Conservation (phyloP, 495 filamentous ascomycete species). For the Beverwykella pulmonaria region DNA sequence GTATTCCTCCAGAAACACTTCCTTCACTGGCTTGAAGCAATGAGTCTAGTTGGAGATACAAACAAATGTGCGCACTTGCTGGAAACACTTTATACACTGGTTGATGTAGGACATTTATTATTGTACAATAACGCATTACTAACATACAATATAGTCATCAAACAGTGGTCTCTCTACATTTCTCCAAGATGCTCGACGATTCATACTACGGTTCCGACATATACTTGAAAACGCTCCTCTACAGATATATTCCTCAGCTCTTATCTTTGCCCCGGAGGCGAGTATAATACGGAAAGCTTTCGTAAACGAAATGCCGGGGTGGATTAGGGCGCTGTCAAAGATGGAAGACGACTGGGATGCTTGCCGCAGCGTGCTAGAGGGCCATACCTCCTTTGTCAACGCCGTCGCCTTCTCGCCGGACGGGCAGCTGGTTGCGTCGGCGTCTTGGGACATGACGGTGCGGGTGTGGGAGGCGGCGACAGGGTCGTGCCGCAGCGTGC, state of each 20-base stretch:
- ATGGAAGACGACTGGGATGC: slow-evolving; percentile 23
- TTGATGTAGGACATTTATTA: background rate
- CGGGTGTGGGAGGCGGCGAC: too few relatives aligned
- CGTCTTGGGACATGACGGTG: too few relatives aligned
- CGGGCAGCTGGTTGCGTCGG: too few relatives aligned
- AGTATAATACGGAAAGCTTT: slow-evolving; percentile 23
- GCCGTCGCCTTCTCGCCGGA: slow-evolving; percentile 24
- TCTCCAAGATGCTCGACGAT: slow-evolving; percentile 47
- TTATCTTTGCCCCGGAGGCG: slow-evolving; percentile 51
- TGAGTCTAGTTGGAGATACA: slow-evolving; percentile 41
- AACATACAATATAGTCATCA: slow-evolving; percentile 7
- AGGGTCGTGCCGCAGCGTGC: too few relatives aligned
- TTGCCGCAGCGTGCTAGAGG: slow-evolving; percentile 27
- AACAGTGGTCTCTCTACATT: slow-evolving; percentile 30
- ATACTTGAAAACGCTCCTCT: slow-evolving; percentile 41
- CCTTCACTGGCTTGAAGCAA: too few relatives aligned
- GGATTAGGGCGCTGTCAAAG: slow-evolving; percentile 13
- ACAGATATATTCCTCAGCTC: slow-evolving; percentile 42
- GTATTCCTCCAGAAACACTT: slow-evolving; percentile 47
- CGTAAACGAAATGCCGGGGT: slow-evolving; percentile 1
- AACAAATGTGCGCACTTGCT: slow-evolving; percentile 4
- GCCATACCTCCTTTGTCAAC: slow-evolving; percentile 19
- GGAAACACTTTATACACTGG: slow-evolving; percentile 4
- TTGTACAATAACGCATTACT: slow-evolving; percentile 4
- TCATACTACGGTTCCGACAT: slow-evolving; percentile 39